Conservation (phyloP, 2,329 filamentous ascomycete species). For the Dothistroma septosporum region DNA sequence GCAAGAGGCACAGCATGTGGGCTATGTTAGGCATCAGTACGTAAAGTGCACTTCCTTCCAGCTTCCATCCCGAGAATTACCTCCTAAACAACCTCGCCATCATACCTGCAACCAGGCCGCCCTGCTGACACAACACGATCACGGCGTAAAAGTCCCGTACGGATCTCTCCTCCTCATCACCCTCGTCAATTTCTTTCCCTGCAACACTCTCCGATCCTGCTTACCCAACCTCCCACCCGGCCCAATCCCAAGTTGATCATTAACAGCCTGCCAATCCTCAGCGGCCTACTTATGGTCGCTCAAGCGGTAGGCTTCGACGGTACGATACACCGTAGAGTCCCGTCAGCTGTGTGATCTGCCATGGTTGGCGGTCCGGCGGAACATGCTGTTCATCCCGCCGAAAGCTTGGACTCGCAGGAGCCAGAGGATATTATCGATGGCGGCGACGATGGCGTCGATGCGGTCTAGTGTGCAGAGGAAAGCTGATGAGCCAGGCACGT, state of each 20-base stretch:
- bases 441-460: slow-evolving; percentile 39
- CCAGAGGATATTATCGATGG: slow-evolving; percentile 40
- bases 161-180: slow-evolving; percentile 35
- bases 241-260: slow-evolving; percentile 34
- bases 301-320: slow-evolving; percentile 46
- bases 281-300: slow-evolving; percentile 35
- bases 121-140: slow-evolving; percentile 32
- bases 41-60: no score
- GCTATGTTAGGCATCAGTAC: no score
- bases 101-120: neutral
- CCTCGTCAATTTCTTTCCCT: slow-evolving; percentile 36
- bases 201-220: slow-evolving; percentile 39
- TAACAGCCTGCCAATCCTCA: slow-evolving; percentile 42
- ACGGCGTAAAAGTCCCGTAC: slow-evolving; percentile 38
- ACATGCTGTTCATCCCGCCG: slow-evolving; percentile 45
- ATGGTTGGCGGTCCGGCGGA: slow-evolving; percentile 41
- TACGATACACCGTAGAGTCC: slow-evolving; percentile 41
- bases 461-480: slow-evolving; percentile 37
- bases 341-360: slow-evolving; percentile 49
- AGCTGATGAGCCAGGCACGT: no score
- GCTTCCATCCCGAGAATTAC: neutral
- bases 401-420: slow-evolving; percentile 46
- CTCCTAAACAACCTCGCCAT: no score
- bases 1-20: no score
- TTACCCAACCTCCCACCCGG: slow-evolving; percentile 36